Percentiles rank a stretch among this genome's conserved stretches.
Conservation (phyloP, 2,329 filamentous ascomycete species). For the Polytolypa hystricis region DNA sequence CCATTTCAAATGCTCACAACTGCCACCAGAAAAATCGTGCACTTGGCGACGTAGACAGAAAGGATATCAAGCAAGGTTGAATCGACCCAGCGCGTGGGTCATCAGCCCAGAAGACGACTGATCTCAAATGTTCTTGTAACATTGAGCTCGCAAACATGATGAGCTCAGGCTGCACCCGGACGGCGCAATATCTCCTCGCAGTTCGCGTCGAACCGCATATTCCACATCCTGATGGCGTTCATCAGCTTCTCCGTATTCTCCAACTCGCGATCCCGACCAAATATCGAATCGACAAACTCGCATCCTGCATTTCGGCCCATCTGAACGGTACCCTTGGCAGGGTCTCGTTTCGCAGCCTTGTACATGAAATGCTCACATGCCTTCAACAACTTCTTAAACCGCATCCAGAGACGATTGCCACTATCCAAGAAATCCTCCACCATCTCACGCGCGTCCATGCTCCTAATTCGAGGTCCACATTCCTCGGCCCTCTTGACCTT, state of each 20-base stretch:
- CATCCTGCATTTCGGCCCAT: constrained; percentile 87
- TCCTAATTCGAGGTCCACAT: constrained; percentile 59
- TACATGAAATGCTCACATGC: constrained; percentile 92
- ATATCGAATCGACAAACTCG: constrained; percentile 93
- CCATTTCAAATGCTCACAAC: too few relatives aligned
- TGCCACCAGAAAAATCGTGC: too few relatives aligned
- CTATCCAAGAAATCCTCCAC: constrained; percentile 84
- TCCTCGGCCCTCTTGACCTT: constrained; percentile 90
- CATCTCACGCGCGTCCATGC: constrained; percentile 62
- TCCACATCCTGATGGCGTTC: constrained; percentile 78
- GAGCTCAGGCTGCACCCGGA: background rate
- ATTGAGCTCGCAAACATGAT: too few relatives aligned
- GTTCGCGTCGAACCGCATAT: constrained; percentile 89
- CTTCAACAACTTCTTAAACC: constrained; percentile 78
- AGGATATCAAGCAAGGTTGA: too few relatives aligned
- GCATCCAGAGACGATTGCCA: constrained; percentile 75
- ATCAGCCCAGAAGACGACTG: too few relatives aligned
- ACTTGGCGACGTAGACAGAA: too few relatives aligned
- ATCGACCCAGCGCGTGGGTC: too few relatives aligned
- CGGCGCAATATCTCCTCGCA: constrained; percentile 63
- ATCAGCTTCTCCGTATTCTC: constrained; percentile 88
- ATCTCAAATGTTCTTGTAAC: too few relatives aligned
- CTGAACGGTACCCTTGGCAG: constrained; percentile 49
- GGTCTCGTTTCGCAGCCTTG: constrained; percentile 66
- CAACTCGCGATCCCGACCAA: constrained; percentile 80